Conservation (phyloP, 768 basidiomycete species). For the Suillus brevipes region DNA sequence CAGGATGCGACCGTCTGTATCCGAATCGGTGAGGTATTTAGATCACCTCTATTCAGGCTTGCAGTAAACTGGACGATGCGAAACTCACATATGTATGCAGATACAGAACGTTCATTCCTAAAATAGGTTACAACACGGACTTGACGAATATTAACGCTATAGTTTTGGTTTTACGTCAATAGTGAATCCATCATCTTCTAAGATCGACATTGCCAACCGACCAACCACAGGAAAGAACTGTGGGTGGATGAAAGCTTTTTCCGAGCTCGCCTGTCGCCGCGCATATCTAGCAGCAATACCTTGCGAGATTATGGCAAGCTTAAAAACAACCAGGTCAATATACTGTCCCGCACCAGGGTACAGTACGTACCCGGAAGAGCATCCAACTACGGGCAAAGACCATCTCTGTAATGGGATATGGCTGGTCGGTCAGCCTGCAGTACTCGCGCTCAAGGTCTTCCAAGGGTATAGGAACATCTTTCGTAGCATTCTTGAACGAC, state of each 20-base stretch:
- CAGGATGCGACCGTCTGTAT: not conserved
- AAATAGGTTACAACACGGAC: not conserved
- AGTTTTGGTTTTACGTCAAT: conserved; percentile 28
- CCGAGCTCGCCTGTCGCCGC: conserved; percentile 86
- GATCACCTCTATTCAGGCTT: not conserved
- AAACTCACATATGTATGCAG: not conserved
- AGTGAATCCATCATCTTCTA: conserved; percentile 53
- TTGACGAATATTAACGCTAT: conserved; percentile 13
- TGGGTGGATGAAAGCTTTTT: conserved; percentile 54
- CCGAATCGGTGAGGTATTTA: not conserved
- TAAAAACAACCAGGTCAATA: conserved; percentile 9
- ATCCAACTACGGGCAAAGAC: conserved; percentile 84
- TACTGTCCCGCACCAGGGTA: not conserved
- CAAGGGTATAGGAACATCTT: conserved; percentile 59
- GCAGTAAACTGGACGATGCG: not conserved
- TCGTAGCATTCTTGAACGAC: conserved; percentile 63
- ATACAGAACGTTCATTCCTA: not conserved
- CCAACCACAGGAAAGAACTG: conserved; percentile 62
- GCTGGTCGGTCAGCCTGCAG: conserved; percentile 60
- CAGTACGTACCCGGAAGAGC: conserved; percentile 64
- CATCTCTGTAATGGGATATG: conserved; percentile 80
- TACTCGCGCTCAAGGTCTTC: conserved; percentile 83
- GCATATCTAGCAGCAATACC: conserved; percentile 89
- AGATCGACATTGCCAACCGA: conserved; percentile 53
- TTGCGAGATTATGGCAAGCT: conserved; percentile 83